phyloP scores from a whole-genome alignment of 208 protist genomes.

The Entamoeba moshkovskii region DNA sequence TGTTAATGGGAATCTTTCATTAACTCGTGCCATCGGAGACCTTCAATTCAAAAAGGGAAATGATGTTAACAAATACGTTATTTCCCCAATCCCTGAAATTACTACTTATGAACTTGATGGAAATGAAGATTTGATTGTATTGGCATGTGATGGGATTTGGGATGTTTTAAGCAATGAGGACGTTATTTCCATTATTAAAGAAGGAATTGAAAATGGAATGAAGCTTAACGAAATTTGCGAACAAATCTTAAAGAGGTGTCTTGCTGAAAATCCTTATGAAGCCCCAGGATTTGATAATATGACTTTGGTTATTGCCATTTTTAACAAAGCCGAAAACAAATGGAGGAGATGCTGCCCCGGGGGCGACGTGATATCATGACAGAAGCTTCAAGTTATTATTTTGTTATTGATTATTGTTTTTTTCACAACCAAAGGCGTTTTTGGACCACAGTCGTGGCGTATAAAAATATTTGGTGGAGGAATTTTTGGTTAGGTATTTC shows the following conservation, averaged over 20 bases:
- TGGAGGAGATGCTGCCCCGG: not conserved
- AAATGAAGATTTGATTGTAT: not conserved
- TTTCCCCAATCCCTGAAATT: slow-evolving; percentile 2
- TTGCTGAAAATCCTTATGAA: not conserved
- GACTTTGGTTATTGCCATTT: not conserved
- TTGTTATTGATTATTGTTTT: too few relatives aligned
- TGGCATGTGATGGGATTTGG: slow-evolving; percentile 24
- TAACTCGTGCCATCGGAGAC: slow-evolving; percentile 2
- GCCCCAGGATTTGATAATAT: not conserved
- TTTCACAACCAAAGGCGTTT: too few relatives aligned
- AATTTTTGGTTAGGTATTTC: too few relatives aligned
- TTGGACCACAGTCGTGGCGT: too few relatives aligned
- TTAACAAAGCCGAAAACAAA: not conserved
- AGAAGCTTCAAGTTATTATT: too few relatives aligned
- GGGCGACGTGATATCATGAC: not conserved
- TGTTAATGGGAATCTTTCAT: slow-evolving; percentile 8
- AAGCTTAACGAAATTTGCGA: not conserved
- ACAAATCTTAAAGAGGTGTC: not conserved
- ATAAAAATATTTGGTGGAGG: too few relatives aligned
- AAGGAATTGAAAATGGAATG: not conserved
- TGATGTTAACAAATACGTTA: slow-evolving; percentile 32
- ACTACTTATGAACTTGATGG: not conserved
- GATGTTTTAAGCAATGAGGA: slow-evolving; percentile 15
- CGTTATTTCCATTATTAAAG: not conserved
- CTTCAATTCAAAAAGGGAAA: slow-evolving; percentile 18